Evolutionary conservation across 2,329 filamentous ascomycete species (phyloP), one percentile per base, ranked within the genome.

Genomic region (Fusarium sarcochroum): DNA sequence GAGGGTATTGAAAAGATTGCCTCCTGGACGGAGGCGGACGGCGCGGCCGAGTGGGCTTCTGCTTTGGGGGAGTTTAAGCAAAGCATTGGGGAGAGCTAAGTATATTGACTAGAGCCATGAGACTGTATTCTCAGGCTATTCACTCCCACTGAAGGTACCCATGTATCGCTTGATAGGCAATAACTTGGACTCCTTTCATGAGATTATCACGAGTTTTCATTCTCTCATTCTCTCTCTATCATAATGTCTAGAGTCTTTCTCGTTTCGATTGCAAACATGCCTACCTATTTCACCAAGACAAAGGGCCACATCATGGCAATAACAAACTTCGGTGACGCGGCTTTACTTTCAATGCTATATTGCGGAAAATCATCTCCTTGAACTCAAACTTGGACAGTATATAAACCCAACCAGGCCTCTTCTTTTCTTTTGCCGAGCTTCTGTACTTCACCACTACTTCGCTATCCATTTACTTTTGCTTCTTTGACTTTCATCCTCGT

Each of bases 11-110:
- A 80, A 27, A 75, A 68, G 52, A 75, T 87, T 35, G 79, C 78
- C 4, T 58, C 66, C 5, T 84, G 81, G 84, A 82, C 83, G 1
- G 77, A 80, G 48, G 76, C 78, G 3, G 77, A 85, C 21, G 83
- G 83, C 3, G 74, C 73, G 10, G 75, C 78, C 5, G 73, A 78
- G 27, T 92, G 89, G 89, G 73, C 78, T 35, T 69, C 73, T 50
- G 79, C 86, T 18, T 66, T 88, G 63, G 58, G 61, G 11, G 74
- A 75, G 15, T 90, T 91, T 70, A 87, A 83, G 71, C 45, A 59
- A 10, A 56, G 75, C 7, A 72, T 80, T 20, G 68, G 72, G 6
- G 76, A 79, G 41, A 14, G 32, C 6, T 69, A 57, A 55, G 13
- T 6, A 18, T 27, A 30, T 30, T 4, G 10, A 30, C 3, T 5